A percentile compares a stretch with the other conserved stretches of the same genome.
phyloP scores from a whole-genome alignment of 2,329 filamentous ascomycete genomes.

The Epicoccum sorghinum region DNA sequence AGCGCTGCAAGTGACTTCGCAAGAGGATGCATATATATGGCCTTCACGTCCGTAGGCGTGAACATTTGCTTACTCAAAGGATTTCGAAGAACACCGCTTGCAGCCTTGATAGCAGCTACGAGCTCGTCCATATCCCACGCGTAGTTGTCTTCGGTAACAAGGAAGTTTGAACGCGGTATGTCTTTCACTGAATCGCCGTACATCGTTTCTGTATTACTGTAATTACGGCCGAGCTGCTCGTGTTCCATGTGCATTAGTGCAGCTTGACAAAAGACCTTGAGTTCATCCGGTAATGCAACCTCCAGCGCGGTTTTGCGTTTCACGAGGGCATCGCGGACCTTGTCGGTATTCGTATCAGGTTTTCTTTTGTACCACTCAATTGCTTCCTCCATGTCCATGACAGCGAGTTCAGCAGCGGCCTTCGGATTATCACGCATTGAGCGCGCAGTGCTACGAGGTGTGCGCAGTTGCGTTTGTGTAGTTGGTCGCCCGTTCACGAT shows the following conservation, averaged over 20 bases:
- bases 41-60: conserved; percentile 41
- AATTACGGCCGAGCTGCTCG: conserved; percentile 40
- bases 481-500: conserved; percentile 23
- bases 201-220: conserved; percentile 48
- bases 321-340: conserved; percentile 35
- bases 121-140: conserved; percentile 49
- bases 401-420: conserved; percentile 27
- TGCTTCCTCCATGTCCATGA: conserved; percentile 34
- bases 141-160: conserved; percentile 49
- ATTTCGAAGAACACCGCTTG: conserved; percentile 42
- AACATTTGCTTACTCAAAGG: conserved; percentile 45
- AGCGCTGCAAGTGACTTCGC: conserved; percentile 37
- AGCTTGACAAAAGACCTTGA: conserved; percentile 35
- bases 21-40: conserved; percentile 35
- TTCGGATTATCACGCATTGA: conserved; percentile 27
- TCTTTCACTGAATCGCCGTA: conserved; percentile 37
- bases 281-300: conserved; percentile 30
- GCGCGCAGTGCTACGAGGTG: conserved; percentile 32
- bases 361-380: conserved; percentile 30
- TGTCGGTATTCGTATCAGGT: conserved; percentile 24
- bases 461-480: conserved; percentile 18
- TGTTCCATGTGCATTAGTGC: conserved; percentile 47
- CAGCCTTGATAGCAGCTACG: conserved; percentile 38
- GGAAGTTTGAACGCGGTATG: conserved; percentile 44
- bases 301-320: conserved; percentile 33